phyloP scores from a whole-genome alignment of 2,329 filamentous ascomycete genomes.

The Fusarium abutilonis region DNA sequence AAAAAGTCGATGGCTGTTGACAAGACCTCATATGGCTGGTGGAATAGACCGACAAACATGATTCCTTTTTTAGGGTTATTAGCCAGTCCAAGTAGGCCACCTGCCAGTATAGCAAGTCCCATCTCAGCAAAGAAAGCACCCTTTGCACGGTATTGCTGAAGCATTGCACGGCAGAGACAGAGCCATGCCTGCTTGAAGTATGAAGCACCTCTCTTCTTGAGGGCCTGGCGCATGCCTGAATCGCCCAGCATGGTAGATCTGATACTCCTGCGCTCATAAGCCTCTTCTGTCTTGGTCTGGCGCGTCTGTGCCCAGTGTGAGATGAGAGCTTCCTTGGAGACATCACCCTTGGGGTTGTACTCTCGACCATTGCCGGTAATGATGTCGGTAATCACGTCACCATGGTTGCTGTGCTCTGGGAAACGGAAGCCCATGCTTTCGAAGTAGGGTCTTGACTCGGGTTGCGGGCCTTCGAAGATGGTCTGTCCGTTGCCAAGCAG shows the following conservation, averaged over 20 bases:
- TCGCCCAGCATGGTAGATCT: conserved; percentile 42
- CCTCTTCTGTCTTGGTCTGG: conserved; percentile 23
- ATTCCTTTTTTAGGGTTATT: conserved; percentile 60
- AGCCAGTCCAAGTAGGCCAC: conserved; percentile 64
- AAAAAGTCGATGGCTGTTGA: conserved; percentile 62
- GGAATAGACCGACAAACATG: conserved; percentile 64
- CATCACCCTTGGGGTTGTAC: conserved; percentile 59
- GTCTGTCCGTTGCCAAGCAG: conserved; percentile 64
- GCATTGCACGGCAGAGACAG: conserved; percentile 61
- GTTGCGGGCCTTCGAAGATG: conserved; percentile 63
- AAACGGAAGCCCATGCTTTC: conserved; percentile 63
- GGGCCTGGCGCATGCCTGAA: conserved; percentile 54
- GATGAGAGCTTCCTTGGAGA: conserved; percentile 61
- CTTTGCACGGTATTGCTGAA: conserved; percentile 65
- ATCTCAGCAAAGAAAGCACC: conserved; percentile 65
- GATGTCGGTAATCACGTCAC: conserved; percentile 69
- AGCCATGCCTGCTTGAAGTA: conserved; percentile 62
- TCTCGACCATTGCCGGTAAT: conserved; percentile 65
- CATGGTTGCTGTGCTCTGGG: conserved; percentile 61
- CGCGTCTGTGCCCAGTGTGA: conserved; percentile 56
- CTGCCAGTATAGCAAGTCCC: conserved; percentile 61
- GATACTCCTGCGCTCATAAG: conserved; percentile 30
- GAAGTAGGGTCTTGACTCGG: conserved; percentile 59
- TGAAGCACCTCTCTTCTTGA: conserved; percentile 61
- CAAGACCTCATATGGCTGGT: conserved; percentile 60